Conservation (phyloP, 306 rosid genomes). For the Prosopis cineraria region DNA sequence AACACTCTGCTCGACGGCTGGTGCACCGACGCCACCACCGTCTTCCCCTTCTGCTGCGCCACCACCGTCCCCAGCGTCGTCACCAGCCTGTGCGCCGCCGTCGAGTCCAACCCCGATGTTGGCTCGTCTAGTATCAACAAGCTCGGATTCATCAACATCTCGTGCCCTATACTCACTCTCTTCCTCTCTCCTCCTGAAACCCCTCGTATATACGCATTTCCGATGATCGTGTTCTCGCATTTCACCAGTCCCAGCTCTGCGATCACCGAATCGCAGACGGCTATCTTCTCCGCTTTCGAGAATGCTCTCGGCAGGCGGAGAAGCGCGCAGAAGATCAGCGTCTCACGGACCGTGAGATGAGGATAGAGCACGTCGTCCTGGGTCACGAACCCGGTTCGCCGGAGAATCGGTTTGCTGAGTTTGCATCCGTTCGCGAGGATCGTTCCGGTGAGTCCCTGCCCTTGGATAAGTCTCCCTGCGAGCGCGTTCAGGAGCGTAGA, state of each 20-base stretch:
- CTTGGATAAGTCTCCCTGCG: constrained; percentile 63
- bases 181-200: constrained; percentile 91
- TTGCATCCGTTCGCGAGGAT: constrained; percentile 62
- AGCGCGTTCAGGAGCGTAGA: constrained; percentile 82
- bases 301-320: constrained; percentile 63
- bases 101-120: constrained; percentile 88
- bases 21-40: constrained; percentile 78
- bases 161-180: constrained; percentile 85
- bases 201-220: constrained; percentile 78
- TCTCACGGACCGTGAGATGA: constrained; percentile 79
- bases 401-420: constrained; percentile 45
- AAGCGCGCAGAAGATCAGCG: constrained; percentile 75
- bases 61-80: constrained; percentile 48
- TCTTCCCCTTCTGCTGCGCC: constrained; percentile 80
- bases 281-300: constrained; percentile 43
- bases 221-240: constrained; percentile 76
- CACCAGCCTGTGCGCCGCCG: constrained; percentile 74
- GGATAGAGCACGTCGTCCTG: constrained; percentile 90
- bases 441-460: constrained; percentile 60
- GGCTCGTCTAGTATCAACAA: constrained; percentile 80
- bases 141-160: constrained; percentile 80
- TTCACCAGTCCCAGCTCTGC: constrained; percentile 64
- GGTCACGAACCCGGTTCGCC: constrained; percentile 76
- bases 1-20: constrained; percentile 89
- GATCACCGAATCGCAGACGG: constrained; percentile 65